Conservation (phyloP, 148 eudicot genomes). For the Talinum fruticosum region DNA sequence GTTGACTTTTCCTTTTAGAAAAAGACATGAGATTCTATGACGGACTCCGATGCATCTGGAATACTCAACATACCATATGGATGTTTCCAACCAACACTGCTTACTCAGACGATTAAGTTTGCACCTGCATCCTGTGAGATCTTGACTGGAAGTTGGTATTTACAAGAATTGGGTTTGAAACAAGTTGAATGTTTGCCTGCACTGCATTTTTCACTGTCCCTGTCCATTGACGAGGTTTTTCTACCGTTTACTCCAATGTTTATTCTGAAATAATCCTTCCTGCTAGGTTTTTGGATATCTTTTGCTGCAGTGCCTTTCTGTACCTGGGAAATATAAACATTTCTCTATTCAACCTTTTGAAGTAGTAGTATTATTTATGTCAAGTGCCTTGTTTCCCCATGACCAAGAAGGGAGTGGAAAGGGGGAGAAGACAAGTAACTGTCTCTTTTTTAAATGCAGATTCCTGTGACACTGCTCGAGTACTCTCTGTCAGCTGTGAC, state of each 20-base stretch:
- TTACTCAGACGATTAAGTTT: neutral
- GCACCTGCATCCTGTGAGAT: neutral
- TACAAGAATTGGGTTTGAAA: neutral
- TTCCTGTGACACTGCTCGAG: conserved; percentile 79
- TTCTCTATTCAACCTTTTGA: neutral
- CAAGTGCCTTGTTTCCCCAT: too few species aligned
- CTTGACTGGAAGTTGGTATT: neutral
- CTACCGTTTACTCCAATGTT: neutral
- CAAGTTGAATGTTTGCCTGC: neutral
- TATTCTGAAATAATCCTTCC: too few species aligned
- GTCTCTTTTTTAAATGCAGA: conserved; percentile 38
- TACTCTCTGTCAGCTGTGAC: conserved; percentile 77
- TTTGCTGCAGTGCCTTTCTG: too few species aligned
- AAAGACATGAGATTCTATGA: neutral
- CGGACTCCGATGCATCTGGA: neutral
- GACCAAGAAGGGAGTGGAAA: too few species aligned
- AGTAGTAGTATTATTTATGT: neutral
- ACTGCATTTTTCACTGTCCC: neutral
- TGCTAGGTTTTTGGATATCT: too few species aligned
- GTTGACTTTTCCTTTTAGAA: neutral
- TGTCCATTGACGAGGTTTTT: neutral
- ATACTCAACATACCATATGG: neutral
- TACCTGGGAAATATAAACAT: neutral
- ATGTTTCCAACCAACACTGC: neutral
- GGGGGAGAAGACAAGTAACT: neutral